phyloP scores from a whole-genome alignment of 345 rosid genomes.

The Murraya paniculata region DNA sequence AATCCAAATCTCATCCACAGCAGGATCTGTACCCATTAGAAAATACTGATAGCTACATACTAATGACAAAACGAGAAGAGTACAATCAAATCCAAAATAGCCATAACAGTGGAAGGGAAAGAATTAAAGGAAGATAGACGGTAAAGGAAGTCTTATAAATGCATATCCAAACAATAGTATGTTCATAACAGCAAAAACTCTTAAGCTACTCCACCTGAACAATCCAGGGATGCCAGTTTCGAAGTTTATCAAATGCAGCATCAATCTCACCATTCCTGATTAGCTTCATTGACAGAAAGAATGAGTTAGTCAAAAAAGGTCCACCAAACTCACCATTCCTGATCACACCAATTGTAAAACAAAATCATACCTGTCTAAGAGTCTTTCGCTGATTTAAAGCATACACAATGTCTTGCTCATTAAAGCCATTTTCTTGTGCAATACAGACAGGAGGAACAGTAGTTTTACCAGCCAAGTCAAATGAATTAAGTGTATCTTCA shows the following conservation, averaged over 20 bases:
- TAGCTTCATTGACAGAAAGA: conserved; percentile 46
- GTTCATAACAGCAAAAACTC: conserved; percentile 1
- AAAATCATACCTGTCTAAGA: conserved; percentile 70
- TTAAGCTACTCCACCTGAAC: conserved; percentile 53
- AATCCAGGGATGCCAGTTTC: conserved; percentile 79
- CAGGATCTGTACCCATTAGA: background rate
- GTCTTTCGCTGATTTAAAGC: conserved; percentile 73
- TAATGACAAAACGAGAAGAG: background rate
- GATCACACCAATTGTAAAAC: background rate
- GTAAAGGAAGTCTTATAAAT: background rate
- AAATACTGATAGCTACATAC: background rate
- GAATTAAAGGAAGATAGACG: background rate
- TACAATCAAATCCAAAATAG: background rate
- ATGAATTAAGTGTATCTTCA: conserved; percentile 86
- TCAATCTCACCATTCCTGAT: conserved; percentile 83
- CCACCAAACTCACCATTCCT: background rate
- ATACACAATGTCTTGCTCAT: conserved; percentile 56
- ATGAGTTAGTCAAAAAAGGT: conserved; percentile 18
- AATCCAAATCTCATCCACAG: background rate
- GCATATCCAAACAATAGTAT: background rate
- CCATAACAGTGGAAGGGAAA: background rate
- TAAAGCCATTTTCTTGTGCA: conserved; percentile 62
- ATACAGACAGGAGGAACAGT: conserved; percentile 63
- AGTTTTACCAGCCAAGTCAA: conserved; percentile 73
- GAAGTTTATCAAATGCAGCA: conserved; percentile 60